These are phyloP conservation scores for Alternaria incomplexa DNA, from an alignment of 2,329 filamentous ascomycete genomes.

Conservation along the genomic window DNA sequence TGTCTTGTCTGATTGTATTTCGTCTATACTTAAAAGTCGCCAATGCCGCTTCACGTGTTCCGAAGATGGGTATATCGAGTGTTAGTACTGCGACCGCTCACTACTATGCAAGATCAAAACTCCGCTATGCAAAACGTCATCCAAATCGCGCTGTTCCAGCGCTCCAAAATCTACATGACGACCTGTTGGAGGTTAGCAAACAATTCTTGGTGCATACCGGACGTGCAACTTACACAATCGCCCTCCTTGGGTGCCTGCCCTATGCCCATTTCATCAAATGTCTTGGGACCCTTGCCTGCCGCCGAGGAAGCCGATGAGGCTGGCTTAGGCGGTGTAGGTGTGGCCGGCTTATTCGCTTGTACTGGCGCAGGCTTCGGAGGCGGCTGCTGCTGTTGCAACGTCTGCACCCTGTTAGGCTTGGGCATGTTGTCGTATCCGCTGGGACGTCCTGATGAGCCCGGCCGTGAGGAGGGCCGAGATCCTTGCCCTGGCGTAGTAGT, in stretches of 20 bases:
- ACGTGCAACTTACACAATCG: slow-evolving; percentile 74
- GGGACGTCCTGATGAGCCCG: slow-evolving; percentile 40
- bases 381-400: slow-evolving; percentile 29
- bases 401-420: slow-evolving; percentile 30
- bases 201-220: background rate
- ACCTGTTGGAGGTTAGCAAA: slow-evolving; percentile 25
- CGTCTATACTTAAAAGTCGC: slow-evolving; percentile 3
- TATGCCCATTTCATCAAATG: slow-evolving; percentile 98
- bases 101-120: slow-evolving; percentile 19
- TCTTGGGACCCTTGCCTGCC: slow-evolving; percentile 81
- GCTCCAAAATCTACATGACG: slow-evolving; percentile 32
- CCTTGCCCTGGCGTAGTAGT: slow-evolving; percentile 26
- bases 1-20: background rate
- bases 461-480: slow-evolving; percentile 27
- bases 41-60: background rate
- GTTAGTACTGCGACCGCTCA: slow-evolving; percentile 6
- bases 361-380: slow-evolving; percentile 23
- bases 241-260: slow-evolving; percentile 80
- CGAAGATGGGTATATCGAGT: slow-evolving; percentile 16
- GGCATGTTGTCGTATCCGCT: slow-evolving; percentile 32
- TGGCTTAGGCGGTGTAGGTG: slow-evolving; percentile 39
- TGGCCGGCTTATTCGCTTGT: slow-evolving; percentile 25
- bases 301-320: slow-evolving; percentile 33
- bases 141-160: background rate
- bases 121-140: slow-evolving; percentile 26